A percentile compares a stretch with the other conserved stretches of the same genome.
These are phyloP conservation scores for Achaetomiella virescens DNA, from an alignment of 495 filamentous ascomycete species.

Conservation along the genomic window DNA sequence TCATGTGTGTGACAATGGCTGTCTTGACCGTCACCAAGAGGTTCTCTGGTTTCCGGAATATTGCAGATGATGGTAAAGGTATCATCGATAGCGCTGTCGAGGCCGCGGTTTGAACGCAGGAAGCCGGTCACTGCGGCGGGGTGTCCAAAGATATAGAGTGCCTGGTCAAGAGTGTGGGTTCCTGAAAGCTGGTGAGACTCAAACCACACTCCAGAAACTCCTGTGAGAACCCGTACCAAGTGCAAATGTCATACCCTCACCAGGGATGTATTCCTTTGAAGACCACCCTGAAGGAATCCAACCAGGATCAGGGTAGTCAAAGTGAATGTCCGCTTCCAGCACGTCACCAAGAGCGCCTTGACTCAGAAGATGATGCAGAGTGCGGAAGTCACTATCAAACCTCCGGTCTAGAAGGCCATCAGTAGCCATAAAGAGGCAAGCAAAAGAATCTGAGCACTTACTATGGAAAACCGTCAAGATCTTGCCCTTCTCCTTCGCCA, in stretches of 20 bases:
- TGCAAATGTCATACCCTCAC: constrained; percentile 61
- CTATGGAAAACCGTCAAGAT: constrained; percentile 64
- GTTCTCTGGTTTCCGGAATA: constrained; percentile 27
- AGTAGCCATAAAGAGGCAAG: neutral
- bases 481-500: constrained; percentile 54
- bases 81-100: constrained; percentile 32
- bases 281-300: constrained; percentile 54
- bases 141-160: constrained; percentile 57
- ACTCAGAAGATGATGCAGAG: constrained; percentile 50
- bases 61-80: constrained; percentile 35
- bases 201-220: too few relatives aligned
- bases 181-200: neutral
- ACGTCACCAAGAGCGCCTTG: constrained; percentile 52
- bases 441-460: constrained; percentile 2
- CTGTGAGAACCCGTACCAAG: constrained; percentile 42
- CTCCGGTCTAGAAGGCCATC: constrained; percentile 45
- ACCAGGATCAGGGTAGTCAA: constrained; percentile 47
- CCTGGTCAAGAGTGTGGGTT: constrained; percentile 66
- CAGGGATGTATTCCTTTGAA: constrained; percentile 46
- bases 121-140: constrained; percentile 60
- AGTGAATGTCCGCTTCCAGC: constrained; percentile 64
- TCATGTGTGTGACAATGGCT: constrained; percentile 55
- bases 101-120: constrained; percentile 51
- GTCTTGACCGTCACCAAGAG: constrained; percentile 42
- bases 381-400: constrained; percentile 67